Percentiles rank a stretch among this genome's conserved stretches.
Evolutionary conservation across 148 eudicot species (phyloP).

Genomic region (Rhododendron ovatum): DNA sequence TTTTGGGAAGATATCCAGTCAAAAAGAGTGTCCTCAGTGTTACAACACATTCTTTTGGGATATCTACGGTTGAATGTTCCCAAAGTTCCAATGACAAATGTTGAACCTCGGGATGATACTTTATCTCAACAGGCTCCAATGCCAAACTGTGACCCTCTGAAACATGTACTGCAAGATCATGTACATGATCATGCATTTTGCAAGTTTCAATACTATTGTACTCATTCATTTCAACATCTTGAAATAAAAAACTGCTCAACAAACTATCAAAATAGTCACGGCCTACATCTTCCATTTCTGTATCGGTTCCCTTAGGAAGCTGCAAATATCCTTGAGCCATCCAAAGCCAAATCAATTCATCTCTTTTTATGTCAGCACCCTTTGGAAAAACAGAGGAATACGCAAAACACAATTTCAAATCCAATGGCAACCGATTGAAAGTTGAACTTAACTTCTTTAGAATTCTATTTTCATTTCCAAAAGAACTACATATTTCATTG

Average conservation of each 20-base stretch:
- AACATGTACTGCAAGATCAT: background rate
- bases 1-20: background rate
- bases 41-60: too few relatives aligned
- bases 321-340: constrained; percentile 13
- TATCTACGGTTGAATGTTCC: background rate
- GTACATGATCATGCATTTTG: constrained; percentile 3
- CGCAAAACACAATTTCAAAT: constrained; percentile 16
- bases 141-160: too few relatives aligned
- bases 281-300: constrained; percentile 5
- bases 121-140: too few relatives aligned
- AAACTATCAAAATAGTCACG: background rate
- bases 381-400: constrained; percentile 12
- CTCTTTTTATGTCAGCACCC: background rate
- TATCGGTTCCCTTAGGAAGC: background rate
- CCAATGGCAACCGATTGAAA: constrained; percentile 9
- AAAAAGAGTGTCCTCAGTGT: background rate
- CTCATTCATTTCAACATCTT: background rate
- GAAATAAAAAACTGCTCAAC: background rate
- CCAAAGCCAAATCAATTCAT: constrained; percentile 14
- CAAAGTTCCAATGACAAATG: background rate
- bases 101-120: too few relatives aligned
- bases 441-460: background rate
- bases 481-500: background rate
- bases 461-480: background rate
- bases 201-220: background rate